phyloP scores from a whole-genome alignment of 2,329 filamentous ascomycete genomes.

The Aspergillus sp. region DNA sequence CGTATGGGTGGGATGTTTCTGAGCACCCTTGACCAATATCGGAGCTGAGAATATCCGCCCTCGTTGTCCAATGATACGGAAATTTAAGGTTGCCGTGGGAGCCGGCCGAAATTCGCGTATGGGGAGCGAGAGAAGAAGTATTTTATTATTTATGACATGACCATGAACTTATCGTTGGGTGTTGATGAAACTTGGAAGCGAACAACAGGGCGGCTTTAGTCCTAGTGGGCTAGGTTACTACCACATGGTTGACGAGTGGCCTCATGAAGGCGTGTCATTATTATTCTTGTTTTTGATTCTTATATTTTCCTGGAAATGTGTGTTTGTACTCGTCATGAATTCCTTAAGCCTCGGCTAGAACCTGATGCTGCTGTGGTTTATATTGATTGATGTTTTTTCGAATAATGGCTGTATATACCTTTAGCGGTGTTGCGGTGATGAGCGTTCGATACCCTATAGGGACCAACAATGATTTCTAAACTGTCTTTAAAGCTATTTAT shows the following conservation, averaged over 20 bases:
- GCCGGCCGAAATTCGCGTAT: not conserved
- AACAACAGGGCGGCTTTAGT: conserved; percentile 1
- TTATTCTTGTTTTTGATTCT: conserved; percentile 14
- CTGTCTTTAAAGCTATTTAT: not conserved
- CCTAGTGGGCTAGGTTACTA: conserved; percentile 2
- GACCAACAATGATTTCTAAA: not conserved
- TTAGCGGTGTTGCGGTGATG: conserved; percentile 38
- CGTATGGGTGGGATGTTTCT: not conserved
- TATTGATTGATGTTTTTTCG: conserved; percentile 17
- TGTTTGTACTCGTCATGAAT: conserved; percentile 6
- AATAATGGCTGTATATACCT: conserved; percentile 40
- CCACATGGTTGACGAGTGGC: conserved; percentile 1
- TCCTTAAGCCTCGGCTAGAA: conserved; percentile 4
- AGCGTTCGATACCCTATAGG: conserved; percentile 36
- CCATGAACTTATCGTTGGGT: conserved; percentile 12
- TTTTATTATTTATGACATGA: conserved; percentile 16
- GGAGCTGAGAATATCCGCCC: not conserved
- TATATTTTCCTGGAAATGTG: conserved; percentile 3
- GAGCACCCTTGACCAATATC: not conserved
- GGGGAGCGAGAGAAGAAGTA: not conserved
- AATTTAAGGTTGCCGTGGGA: not conserved
- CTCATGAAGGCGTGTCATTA: conserved; percentile 5
- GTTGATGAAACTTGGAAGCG: conserved; percentile 9
- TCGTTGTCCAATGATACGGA: not conserved
- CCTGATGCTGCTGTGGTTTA: conserved; percentile 19